Conservation (phyloP, 352 stramenopile genomes). For the Pythium brachiatum region DNA sequence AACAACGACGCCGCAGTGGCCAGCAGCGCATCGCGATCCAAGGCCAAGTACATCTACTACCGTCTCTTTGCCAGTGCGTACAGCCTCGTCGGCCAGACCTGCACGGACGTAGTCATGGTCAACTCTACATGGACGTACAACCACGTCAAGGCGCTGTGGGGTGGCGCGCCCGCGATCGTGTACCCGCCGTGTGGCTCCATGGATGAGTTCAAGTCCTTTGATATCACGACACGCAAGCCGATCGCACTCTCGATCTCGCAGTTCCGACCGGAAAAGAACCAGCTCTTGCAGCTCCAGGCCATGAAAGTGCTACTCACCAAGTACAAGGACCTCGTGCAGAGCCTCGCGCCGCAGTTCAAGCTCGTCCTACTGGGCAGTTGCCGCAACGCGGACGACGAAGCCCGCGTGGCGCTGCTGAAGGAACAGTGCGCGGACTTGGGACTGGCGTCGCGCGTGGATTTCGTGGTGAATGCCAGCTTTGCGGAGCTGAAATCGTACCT, state of each 20-base stretch:
- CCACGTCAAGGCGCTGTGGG: conserved; percentile 95
- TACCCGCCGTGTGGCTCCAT: conserved; percentile 96
- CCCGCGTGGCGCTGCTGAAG: conserved; percentile 85
- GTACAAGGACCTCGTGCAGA: conserved; percentile 24
- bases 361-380: conserved; percentile 96
- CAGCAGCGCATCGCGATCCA: conserved; percentile 70
- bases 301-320: conserved; percentile 70
- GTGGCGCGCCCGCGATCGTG: conserved; percentile 68
- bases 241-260: conserved; percentile 96
- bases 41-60: conserved; percentile 96
- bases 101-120: conserved; percentile 91
- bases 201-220: conserved; percentile 69
- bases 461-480: conserved; percentile 95
- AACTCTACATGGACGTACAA: conserved; percentile 98
- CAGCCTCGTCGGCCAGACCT: conserved; percentile 81
- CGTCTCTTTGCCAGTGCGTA: conserved; percentile 93
- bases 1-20: conserved; percentile 93
- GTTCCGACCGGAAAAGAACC: conserved; percentile 99
- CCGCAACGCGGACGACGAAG: conserved; percentile 91
- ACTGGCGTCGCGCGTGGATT: conserved; percentile 85
- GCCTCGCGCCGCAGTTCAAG: conserved; percentile 53
- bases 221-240: conserved; percentile 51
- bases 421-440: conserved; percentile 74
- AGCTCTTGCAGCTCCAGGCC: conserved; percentile 92
- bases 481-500: conserved; percentile 89